Evolutionary conservation across 768 basidiomycete genomes (phyloP), one percentile per base, ranked within the genome.

Genomic region (Exidia glandulosa): DNA sequence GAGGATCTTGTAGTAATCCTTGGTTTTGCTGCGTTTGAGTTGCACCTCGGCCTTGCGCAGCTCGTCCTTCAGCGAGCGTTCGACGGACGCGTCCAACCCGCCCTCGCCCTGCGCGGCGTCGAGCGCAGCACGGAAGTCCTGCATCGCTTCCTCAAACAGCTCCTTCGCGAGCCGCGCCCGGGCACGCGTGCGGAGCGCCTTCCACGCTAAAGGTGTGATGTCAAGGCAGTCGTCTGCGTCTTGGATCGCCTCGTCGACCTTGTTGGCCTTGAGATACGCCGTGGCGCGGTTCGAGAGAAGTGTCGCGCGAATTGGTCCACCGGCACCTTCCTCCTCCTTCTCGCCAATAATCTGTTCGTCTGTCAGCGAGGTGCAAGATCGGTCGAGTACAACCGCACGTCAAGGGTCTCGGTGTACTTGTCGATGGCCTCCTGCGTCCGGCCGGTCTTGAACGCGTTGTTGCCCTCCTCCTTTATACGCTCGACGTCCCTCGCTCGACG

Each of bases 1-100:
- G 16, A 90, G 76, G 65, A 90, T 90, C 74, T 89, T 88, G 70
- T 89, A 90, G 67, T 90, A 90, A 67, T 94, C 91, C 73, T 92
- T 93, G 59, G 87, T 85, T 76, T 94, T 93, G 74, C 88, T 90
- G 64, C 87, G 75, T 78, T 92, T 93, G 63, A 93, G 74, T 57
- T 81, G 85, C 3, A 81, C 82, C 72, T 94, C 90, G 0, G 90
- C 90, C 70, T 90, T 88, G 71, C 82, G 85, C 45, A 92, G 75
- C 67, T 94, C 91, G 0, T 67, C 65, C 60, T 75, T 79, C 56
- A 92, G 76, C 25, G 80, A 76, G 10, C 82, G 76, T 32, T 83
- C 78, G 25, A 60, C 59, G 29, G 57, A 47, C 0, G 72, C 76
- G 2, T 84, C 85, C 32, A 77, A 71, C 12, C 71, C 78, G 25